phyloP scores from a whole-genome alignment of 148 eudicot genomes.

The Vaccinium corymbosum region DNA sequence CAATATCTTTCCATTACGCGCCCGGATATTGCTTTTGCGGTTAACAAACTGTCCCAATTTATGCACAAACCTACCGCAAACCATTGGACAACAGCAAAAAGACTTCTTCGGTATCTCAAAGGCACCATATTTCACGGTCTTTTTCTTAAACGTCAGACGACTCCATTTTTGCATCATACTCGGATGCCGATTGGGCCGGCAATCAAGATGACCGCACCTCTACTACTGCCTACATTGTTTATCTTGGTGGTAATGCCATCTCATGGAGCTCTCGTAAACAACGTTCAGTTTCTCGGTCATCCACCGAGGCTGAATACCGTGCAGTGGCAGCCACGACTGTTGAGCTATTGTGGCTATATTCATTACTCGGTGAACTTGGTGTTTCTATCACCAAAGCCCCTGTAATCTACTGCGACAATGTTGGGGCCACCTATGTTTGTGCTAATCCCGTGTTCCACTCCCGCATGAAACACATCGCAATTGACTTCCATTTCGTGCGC shows the following conservation, averaged over 20 bases:
- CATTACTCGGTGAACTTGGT: background rate
- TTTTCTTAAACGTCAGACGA: background rate
- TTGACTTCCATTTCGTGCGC: background rate
- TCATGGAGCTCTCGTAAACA: conserved; percentile 1
- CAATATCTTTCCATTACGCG: background rate
- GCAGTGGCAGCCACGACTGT: background rate
- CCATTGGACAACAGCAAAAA: background rate
- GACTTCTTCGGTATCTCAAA: background rate
- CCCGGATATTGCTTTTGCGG: background rate
- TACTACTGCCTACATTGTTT: background rate
- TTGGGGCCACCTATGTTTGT: too few species aligned
- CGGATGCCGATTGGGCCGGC: background rate
- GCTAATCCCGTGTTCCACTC: background rate
- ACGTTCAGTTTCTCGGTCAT: background rate
- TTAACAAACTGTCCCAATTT: conserved; percentile 5
- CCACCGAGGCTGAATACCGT: background rate
- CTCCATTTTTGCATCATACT: background rate
- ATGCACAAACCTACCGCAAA: background rate
- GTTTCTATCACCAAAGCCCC: background rate
- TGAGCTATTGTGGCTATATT: background rate
- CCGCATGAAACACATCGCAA: background rate
- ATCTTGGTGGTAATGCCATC: background rate
- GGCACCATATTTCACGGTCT: background rate
- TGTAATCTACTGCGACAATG: background rate
- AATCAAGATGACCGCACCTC: background rate